Base-by-base conservation (phyloP, 257 asterid genomes). In the Salvia rosmarinus region DNA sequence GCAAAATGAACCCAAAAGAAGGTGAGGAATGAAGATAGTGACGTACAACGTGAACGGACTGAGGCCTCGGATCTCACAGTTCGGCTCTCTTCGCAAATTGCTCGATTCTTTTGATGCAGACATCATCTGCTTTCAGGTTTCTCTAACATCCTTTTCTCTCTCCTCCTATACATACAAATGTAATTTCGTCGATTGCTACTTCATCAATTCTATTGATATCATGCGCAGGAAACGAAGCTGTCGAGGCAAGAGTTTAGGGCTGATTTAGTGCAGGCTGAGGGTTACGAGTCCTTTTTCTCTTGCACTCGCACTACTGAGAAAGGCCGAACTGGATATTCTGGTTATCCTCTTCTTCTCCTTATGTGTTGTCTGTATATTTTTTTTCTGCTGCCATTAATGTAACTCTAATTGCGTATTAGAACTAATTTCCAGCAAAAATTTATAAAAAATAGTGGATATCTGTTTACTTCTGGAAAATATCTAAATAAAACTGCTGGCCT, bases 11-110 rank as follows among this genome's bases (percentile, higher is more conserved):
- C 50, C 9, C 40, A 39, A 17, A 46, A 4, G 9, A 19, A 6
- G 6, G 34, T 59, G 70, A 47, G 66, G 67, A 70, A 90, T 92
- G 98, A 92, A 88, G 86, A 86, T 94, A 67, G 99, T 88, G 65
- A 94, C 99, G 39, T 89, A 91, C 90, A 94, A 94, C 82, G 88
- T 91, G 43, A 94, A 94, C 70, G 99, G 99, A 62, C 78, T 94
- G 72, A 82, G 98, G 79, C 96, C 95, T 56, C 90, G 99, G 43
- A 79, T 94, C 55, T 74, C 87, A 19, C 99, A 94, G 82, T 82
- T 83, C 68, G 96, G 98, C 43, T 88, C 96, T 56, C 98, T 94
- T 49, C 84, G 82, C 40, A 88, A 85, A 43, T 82, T 94, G 55
- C 96, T 94, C 49, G 89, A 84, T 77, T 76, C 98, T 13, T n/a